Evolutionary conservation across 345 rosid species (phyloP), one percentile per base, ranked within the genome.

Genomic region (Eucalyptus marginata): DNA sequence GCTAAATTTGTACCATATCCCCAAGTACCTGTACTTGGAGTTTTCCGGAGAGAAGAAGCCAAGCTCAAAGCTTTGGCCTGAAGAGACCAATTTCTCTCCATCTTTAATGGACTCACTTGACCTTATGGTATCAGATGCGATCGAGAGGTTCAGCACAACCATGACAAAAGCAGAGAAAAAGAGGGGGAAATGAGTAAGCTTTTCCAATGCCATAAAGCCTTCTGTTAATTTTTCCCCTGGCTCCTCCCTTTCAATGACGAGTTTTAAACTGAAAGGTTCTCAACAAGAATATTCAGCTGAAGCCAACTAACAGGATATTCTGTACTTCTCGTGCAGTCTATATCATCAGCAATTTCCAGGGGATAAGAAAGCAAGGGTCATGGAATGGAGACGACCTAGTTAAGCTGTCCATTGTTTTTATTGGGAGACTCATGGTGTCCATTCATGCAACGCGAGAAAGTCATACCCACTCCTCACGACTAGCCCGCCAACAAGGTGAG

Each of bases 1-100:
- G 7, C 89, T 40, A 59, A 90, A 87, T 87, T 90, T 92, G 89
- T 89, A 90, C 92, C 94, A 89, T 17, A 93, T 92, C 76, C 94
- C 95, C 62, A 93, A 25, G 40, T 92, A 91, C 85, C 90, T 88
- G 2, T 88, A 90, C 16, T 46, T 71, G 25, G 90, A 86, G 76
- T 89, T 58, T 80, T 22, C 40, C 0, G 89, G 93, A 88, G 91
- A 88, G 49, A 87, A 92, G 89, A 89, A 88, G 4, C 89, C 92
- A 20, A 87, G 90, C 84, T 87, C 89, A 49, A 90, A 90, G 50
- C 5, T 83, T 58, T 80, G 66, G 31, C 89, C 40, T 27, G 85
- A 49, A 20, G 90, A 90, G 25, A 87, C 79, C 29, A 89, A 66
- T 22, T 80, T 89, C 46, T 84, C 87, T 3, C 87, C 59, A 46